Evolutionary conservation across 2,329 filamentous ascomycete genomes (phyloP), one percentile per base, ranked within the genome.

Genomic region (Ilyonectria robusta): DNA sequence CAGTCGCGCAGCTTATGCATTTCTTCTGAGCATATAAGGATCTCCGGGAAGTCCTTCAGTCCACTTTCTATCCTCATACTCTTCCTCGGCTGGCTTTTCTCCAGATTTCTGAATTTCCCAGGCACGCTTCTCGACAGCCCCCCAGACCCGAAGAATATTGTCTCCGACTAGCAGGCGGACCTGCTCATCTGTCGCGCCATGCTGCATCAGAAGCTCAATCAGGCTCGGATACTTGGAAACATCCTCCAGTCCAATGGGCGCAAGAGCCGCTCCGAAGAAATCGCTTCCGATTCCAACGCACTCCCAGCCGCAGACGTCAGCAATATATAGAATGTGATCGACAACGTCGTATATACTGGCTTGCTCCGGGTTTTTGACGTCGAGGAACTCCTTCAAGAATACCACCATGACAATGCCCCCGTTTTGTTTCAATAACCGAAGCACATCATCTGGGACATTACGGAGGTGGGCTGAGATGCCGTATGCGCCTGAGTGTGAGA

Each of bases 401-500:
- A 78, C 77, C 0, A 79, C 76, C 82, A 84, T 84, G 10, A 84
- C 72, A 7, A 84, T 76, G 0, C 82, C 82, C 1, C 77, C 73
- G 23, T 83, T 84, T 2, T 72, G 65, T 31, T 76, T 78, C 0
- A 84, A 68, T 3, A 67, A 64, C 8, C 75, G 69, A 2, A 84
- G 70, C 2, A 84, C 77, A 56, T 81, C 80, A 56, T 84, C 82
- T 2, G 82, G 81, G 0, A 82, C 82, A 50, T 84, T 82, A 4
- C 83, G 78, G 6, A 77, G 71, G 66, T 82, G 78, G 8, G 75
- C 58, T 35, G 71, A 70, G 29, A 77, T 23, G 21, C 70, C 55
- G 59, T 76, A 75, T 10, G 74, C 74, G 1, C 73, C 72, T 4
- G 76, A 78, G 51, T 80, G 78, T 2, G 77, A 78, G 68, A 79